Evolutionary conservation across 371 early-diverging fungal genomes (phyloP), one percentile per base, ranked within the genome.

Genomic region (Mucor racemosus): DNA sequence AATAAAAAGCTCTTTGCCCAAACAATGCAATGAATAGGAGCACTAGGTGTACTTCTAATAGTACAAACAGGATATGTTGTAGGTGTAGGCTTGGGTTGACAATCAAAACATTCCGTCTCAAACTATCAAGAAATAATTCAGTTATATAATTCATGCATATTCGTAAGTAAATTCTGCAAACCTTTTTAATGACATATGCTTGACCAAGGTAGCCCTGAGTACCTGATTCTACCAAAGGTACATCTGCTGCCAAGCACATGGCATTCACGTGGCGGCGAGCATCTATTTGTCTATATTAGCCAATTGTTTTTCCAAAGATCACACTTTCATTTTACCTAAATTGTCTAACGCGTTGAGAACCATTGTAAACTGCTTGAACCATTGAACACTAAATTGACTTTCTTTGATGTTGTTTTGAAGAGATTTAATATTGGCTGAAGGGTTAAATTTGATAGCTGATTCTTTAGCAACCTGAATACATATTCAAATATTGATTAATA

Each of bases 311-410:
- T 19, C 26, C 41, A 36, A n/a, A 63, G 31, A 40, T 15, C 7
- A 40, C 5, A 31, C 7, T 3, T 26, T 42, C 38, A 21, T 7
- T 7, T 58, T 86, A 93, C 94, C 93, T n/a, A 97, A 75, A 78
- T 99, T 99, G 76, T 99, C 99, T 41, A 99, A 81, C 11, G 99
- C 99, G 76, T 99, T 99, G 69, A 99, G 83, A 11, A 99, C 97
- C n/a, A 99, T 70, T 60, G 95, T 91, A 68, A 99, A 99, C 1
- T 79, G 69, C 26, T 85, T 80, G 76, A 99, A 99, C 95, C 97
- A 99, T 34, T 86, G 85, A 6, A 95, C 80, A 63, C 88, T 89
- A 65, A 94, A 99, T 65, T 90, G 80, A 5, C 85, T 71, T 61
- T 94, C 94, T 67, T 90, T 94, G 67, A 94, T 96, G 67, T 97